phyloP scores from a whole-genome alignment of 2,329 filamentous ascomycete species.

The Diaporthe eres region DNA sequence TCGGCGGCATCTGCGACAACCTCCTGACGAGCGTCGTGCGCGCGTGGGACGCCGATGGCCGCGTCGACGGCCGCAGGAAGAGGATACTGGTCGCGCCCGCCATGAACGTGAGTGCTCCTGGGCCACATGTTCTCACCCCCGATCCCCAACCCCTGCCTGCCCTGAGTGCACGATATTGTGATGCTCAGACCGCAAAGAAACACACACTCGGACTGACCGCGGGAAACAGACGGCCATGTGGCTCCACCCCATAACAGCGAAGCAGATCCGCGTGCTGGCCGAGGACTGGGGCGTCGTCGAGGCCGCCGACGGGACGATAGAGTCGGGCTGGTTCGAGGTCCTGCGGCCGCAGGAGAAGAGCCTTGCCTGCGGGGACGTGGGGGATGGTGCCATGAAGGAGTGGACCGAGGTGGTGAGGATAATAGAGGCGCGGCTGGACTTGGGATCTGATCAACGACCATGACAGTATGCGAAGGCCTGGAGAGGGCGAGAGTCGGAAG shows the following conservation, averaged over 20 bases:
- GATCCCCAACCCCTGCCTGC: background rate
- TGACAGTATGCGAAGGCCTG: background rate
- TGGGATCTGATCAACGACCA: slow-evolving; percentile 42
- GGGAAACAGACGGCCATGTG: slow-evolving; percentile 75
- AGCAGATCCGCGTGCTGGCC: slow-evolving; percentile 78
- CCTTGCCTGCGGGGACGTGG: slow-evolving; percentile 88
- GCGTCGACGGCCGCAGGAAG: slow-evolving; percentile 70
- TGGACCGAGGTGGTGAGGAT: slow-evolving; percentile 81
- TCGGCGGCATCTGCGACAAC: slow-evolving; percentile 82
- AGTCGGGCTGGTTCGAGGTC: slow-evolving; percentile 72
- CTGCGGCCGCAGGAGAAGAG: slow-evolving; percentile 80
- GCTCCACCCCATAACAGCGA: slow-evolving; percentile 83
- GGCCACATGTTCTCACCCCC: slow-evolving; percentile 54
- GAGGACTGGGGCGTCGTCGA: slow-evolving; percentile 78
- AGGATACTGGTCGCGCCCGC: slow-evolving; percentile 79
- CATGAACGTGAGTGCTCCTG: slow-evolving; percentile 39
- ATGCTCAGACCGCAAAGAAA: background rate
- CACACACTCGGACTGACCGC: background rate
- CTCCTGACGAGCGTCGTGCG: slow-evolving; percentile 81
- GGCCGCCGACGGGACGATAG: slow-evolving; percentile 45
- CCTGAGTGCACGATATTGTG: background rate
- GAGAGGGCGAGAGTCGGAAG: background rate
- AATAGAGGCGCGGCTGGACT: slow-evolving; percentile 68
- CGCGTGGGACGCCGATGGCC: slow-evolving; percentile 87
- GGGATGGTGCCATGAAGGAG: slow-evolving; percentile 85